phyloP scores from a whole-genome alignment of 2,329 filamentous ascomycete genomes.

The Neurospora crassa region DNA sequence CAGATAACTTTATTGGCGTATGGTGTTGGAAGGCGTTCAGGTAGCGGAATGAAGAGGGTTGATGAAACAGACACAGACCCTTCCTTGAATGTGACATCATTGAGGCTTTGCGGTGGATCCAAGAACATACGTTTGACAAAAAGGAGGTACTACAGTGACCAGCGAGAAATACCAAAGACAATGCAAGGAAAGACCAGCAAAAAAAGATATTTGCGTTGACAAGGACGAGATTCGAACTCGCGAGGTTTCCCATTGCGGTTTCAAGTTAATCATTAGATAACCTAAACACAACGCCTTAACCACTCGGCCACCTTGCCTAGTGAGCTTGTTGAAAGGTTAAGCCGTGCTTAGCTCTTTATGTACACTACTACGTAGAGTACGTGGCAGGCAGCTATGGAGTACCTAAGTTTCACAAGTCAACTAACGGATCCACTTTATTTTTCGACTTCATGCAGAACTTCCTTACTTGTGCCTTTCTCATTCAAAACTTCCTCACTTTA shows the following conservation, averaged over 20 bases:
- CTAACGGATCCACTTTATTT: background rate
- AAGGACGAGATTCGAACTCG: constrained; percentile 18
- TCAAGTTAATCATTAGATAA: constrained; percentile 10
- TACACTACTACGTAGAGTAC: background rate
- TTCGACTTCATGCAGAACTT: background rate
- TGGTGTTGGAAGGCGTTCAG: background rate
- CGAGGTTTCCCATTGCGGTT: constrained; percentile 15
- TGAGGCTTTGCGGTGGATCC: background rate
- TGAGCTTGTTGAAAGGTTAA: background rate
- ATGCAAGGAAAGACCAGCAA: background rate
- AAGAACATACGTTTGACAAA: background rate
- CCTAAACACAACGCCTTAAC: constrained; percentile 7
- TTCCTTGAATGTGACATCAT: background rate
- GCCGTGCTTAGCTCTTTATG: background rate
- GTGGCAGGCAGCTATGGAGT: background rate
- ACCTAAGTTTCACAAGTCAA: background rate
- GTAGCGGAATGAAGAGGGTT: background rate
- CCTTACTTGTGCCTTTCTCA: background rate
- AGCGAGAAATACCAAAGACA: background rate
- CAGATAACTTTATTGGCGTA: background rate
- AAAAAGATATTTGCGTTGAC: constrained; percentile 8
- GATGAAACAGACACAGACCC: background rate
- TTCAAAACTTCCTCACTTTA: background rate
- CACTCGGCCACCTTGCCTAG: constrained; percentile 13
- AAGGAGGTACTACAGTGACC: background rate